Evolutionary conservation across 1,284 basidiomycete species (phyloP).

Genomic region (Melanopsichium pennsylvanicum): DNA sequence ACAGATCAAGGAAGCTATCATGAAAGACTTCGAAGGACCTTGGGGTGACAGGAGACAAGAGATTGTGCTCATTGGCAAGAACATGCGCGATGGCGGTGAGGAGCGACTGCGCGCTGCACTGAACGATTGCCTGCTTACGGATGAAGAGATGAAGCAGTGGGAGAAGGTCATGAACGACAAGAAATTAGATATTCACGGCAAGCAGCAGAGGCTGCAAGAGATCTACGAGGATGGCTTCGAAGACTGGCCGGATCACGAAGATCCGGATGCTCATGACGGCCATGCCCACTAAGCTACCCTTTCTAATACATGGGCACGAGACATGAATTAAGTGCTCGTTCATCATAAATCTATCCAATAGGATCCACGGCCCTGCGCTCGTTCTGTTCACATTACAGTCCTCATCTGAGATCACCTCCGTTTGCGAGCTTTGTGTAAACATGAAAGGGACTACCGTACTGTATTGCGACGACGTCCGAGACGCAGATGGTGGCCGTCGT

Average conservation of each 20-base stretch:
- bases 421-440: too few species aligned
- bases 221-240: conserved; percentile 67
- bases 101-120: conserved; percentile 64
- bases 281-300: conserved; percentile 23
- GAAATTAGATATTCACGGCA: conserved; percentile 9
- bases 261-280: conserved; percentile 52
- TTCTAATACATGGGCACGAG: too few species aligned
- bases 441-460: too few species aligned
- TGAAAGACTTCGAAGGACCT: conserved; percentile 66
- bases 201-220: conserved; percentile 62
- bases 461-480: too few species aligned
- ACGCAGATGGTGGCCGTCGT: too few species aligned
- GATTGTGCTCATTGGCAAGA: conserved; percentile 66
- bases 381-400: too few species aligned
- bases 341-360: too few species aligned
- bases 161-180: conserved; percentile 65
- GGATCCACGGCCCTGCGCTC: too few species aligned
- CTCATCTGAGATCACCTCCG: too few species aligned
- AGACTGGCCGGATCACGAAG: conserved; percentile 65
- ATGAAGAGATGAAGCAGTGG: conserved; percentile 67
- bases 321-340: too few species aligned
- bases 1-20: conserved; percentile 66
- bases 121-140: conserved; percentile 65
- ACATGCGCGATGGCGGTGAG: conserved; percentile 60
- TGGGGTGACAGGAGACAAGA: conserved; percentile 69